Percentiles rank a stretch among this genome's conserved stretches.
phyloP scores from a whole-genome alignment of 192 early-diverging fungal species.

The Mortierella antarctica region DNA sequence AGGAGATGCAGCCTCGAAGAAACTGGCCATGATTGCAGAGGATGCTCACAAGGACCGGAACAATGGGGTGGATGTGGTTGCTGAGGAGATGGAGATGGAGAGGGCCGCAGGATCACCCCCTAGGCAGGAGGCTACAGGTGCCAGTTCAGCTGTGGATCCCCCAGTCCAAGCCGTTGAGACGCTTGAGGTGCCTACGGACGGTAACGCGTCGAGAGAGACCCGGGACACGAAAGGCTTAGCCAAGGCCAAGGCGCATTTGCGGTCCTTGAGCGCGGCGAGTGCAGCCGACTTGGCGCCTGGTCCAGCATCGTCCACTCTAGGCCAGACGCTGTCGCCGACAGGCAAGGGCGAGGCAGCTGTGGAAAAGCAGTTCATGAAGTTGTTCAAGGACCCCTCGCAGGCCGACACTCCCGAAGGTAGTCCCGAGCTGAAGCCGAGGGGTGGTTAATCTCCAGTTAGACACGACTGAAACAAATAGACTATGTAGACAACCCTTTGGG shows the following conservation, averaged over 20 bases:
- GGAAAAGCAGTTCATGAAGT: conserved; percentile 14
- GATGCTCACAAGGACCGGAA: conserved; percentile 27
- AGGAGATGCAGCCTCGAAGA: conserved; percentile 57
- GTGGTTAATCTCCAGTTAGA: too few relatives aligned
- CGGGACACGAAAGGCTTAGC: conserved; percentile 2
- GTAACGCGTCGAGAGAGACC: too few relatives aligned
- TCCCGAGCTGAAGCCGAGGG: not conserved
- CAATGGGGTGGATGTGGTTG: conserved; percentile 2
- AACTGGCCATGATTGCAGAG: conserved; percentile 40
- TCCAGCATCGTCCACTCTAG: not conserved
- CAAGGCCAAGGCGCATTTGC: conserved; percentile 22
- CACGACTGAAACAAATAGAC: too few relatives aligned
- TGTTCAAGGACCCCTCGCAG: conserved; percentile 15
- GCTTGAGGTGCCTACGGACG: too few relatives aligned
- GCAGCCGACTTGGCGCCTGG: not conserved
- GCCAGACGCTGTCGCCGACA: not conserved
- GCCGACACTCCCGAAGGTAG: conserved; percentile 9
- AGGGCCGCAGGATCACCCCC: not conserved
- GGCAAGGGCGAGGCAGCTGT: conserved; percentile 1
- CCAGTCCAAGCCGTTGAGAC: too few relatives aligned
- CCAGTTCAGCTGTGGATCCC: too few relatives aligned
- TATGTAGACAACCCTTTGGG: too few relatives aligned
- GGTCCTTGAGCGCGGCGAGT: conserved; percentile 4
- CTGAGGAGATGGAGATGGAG: conserved; percentile 5
- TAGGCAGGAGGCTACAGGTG: not conserved